These are phyloP conservation scores for Hypoxylon perforatum DNA, from an alignment of 495 filamentous ascomycete genomes.

Conservation along the genomic window DNA sequence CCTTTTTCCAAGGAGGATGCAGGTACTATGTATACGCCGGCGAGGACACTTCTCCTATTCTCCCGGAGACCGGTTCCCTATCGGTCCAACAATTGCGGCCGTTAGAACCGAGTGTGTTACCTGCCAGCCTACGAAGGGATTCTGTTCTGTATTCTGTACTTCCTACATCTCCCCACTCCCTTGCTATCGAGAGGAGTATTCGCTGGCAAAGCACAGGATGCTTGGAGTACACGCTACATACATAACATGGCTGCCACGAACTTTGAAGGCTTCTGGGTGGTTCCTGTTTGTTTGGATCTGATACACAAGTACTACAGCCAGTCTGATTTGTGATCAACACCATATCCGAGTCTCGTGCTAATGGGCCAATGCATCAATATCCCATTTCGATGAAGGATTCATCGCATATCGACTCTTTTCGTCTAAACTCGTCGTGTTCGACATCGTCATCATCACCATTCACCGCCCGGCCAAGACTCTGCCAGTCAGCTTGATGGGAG, in stretches of 20 bases:
- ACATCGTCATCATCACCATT: constrained; percentile 43
- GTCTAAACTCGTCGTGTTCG: constrained; percentile 27
- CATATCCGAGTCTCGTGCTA: neutral
- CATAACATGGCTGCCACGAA: too few relatives aligned
- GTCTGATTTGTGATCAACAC: constrained; percentile 11
- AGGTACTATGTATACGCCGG: constrained; percentile 10
- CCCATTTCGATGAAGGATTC: constrained; percentile 15
- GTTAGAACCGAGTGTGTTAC: constrained; percentile 9
- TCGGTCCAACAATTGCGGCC: constrained; percentile 34
- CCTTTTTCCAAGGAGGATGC: constrained; percentile 1
- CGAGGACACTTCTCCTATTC: constrained; percentile 26
- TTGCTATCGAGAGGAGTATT: too few relatives aligned
- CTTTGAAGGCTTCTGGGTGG: neutral
- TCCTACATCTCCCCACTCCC: constrained; percentile 7
- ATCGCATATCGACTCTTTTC: constrained; percentile 12
- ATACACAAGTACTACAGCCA: constrained; percentile 19
- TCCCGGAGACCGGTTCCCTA: constrained; percentile 20
- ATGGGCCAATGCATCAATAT: constrained; percentile 2
- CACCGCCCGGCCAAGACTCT: constrained; percentile 22
- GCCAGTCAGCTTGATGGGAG: constrained; percentile 8
- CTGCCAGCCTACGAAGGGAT: constrained; percentile 1
- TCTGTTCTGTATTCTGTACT: constrained; percentile 30
- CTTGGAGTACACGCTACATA: constrained; percentile 17
- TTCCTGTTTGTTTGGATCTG: constrained; percentile 22
- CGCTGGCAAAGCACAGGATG: neutral